Evolutionary conservation across 768 basidiomycete genomes (phyloP).

Genomic region (Myochromella boudieri): DNA sequence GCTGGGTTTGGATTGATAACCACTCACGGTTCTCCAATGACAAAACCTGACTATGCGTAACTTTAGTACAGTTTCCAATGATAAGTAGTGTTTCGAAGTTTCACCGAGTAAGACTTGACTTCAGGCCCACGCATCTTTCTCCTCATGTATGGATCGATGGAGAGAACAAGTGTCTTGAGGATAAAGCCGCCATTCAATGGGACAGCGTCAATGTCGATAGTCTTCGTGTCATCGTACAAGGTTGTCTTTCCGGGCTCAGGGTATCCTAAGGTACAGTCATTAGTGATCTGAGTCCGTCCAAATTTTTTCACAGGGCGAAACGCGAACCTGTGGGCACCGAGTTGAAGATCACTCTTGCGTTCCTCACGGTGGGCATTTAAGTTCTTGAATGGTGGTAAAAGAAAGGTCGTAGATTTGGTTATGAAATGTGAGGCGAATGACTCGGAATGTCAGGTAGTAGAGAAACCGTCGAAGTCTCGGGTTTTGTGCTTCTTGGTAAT

Average conservation of each 20-base stretch:
- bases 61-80: background rate
- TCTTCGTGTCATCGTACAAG: constrained; percentile 40
- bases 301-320: background rate
- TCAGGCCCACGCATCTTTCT: constrained; percentile 35
- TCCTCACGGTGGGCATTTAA: constrained; percentile 3
- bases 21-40: constrained; percentile 36
- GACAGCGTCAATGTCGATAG: constrained; percentile 49
- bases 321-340: constrained; percentile 2
- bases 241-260: constrained; percentile 47
- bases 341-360: constrained; percentile 1
- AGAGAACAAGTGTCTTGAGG: constrained; percentile 47
- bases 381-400: too few species aligned
- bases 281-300: background rate
- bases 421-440: too few species aligned
- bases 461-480: too few species aligned
- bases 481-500: too few species aligned
- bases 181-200: constrained; percentile 46
- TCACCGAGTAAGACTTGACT: constrained; percentile 25
- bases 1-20: background rate
- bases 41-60: constrained; percentile 24
- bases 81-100: background rate
- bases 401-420: too few species aligned
- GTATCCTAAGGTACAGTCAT: constrained; percentile 23
- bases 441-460: too few species aligned
- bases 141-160: constrained; percentile 43